Conservation (phyloP, 331 rosid genomes). For the Rosa hybrid region DNA sequence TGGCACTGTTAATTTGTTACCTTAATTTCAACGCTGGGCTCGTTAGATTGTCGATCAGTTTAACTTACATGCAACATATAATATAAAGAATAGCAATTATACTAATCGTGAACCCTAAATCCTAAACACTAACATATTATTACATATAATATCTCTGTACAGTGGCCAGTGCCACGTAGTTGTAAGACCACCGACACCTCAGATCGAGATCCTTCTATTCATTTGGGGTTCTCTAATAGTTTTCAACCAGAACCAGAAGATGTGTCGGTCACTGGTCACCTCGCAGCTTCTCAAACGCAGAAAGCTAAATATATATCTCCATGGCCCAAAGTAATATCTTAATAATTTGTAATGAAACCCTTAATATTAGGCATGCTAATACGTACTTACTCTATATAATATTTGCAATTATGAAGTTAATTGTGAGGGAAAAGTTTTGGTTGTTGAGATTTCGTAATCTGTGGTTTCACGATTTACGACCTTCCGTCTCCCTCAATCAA, state of each 20-base stretch:
- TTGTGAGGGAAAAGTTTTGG: not conserved
- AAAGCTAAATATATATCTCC: not conserved
- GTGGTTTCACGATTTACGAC: constrained; percentile 8
- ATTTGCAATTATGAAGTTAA: not conserved
- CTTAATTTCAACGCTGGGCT: not conserved
- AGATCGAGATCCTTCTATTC: not conserved
- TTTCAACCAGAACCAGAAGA: not conserved
- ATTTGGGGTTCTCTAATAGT: not conserved
- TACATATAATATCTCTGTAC: not conserved
- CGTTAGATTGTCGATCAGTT: not conserved
- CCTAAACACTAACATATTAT: no score
- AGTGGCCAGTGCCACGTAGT: not conserved
- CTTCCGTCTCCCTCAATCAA: not conserved
- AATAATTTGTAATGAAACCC: not conserved
- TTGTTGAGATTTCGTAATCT: constrained; percentile 6
- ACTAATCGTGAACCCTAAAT: not conserved
- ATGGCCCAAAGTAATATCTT: not conserved
- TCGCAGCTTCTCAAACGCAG: not conserved
- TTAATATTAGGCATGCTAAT: not conserved
- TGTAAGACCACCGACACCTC: not conserved
- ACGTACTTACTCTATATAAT: not conserved
- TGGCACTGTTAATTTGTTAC: not conserved
- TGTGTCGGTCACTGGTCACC: not conserved
- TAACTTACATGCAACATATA: not conserved
- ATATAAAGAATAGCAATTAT: not conserved